phyloP scores from a whole-genome alignment of 805 yeast genomes.

The Candida rishiriensis region DNA sequence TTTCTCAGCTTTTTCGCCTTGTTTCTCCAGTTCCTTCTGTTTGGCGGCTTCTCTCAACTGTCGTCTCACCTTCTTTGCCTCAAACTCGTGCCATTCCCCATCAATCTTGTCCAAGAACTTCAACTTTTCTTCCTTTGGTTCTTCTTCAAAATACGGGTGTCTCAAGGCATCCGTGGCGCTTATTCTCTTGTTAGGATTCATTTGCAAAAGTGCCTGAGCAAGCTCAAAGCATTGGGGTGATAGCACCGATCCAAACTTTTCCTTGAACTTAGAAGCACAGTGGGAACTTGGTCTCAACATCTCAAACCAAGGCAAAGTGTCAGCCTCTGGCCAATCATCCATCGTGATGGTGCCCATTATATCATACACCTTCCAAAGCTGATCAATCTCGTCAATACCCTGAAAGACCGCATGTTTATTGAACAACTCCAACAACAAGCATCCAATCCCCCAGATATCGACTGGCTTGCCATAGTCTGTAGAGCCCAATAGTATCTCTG shows the following conservation, averaged over 20 bases:
- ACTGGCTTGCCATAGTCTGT: conserved; percentile 88
- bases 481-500: conserved; percentile 85
- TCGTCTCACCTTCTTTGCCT: conserved; percentile 75
- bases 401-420: conserved; percentile 73
- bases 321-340: conserved; percentile 74
- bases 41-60: conserved; percentile 21
- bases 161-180: conserved; percentile 66
- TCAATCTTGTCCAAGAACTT: conserved; percentile 47
- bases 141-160: conserved; percentile 67
- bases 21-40: neutral
- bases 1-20: neutral
- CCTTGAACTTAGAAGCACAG: conserved; percentile 36
- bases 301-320: conserved; percentile 87
- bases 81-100: conserved; percentile 98
- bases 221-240: conserved; percentile 59
- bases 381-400: conserved; percentile 86
- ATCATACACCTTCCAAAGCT: conserved; percentile 68
- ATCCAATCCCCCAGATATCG: conserved; percentile 97
- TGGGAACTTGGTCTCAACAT: conserved; percentile 58
- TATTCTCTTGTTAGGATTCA: conserved; percentile 67
- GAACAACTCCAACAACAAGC: conserved; percentile 79
- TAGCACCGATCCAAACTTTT: conserved; percentile 35
- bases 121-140: conserved; percentile 62
- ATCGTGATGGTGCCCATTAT: conserved; percentile 83
- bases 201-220: conserved; percentile 54